Evolutionary conservation across 225 moss, liverwort and hornwort genomes (phyloP).

Genomic region (Sphagnum contortum): DNA sequence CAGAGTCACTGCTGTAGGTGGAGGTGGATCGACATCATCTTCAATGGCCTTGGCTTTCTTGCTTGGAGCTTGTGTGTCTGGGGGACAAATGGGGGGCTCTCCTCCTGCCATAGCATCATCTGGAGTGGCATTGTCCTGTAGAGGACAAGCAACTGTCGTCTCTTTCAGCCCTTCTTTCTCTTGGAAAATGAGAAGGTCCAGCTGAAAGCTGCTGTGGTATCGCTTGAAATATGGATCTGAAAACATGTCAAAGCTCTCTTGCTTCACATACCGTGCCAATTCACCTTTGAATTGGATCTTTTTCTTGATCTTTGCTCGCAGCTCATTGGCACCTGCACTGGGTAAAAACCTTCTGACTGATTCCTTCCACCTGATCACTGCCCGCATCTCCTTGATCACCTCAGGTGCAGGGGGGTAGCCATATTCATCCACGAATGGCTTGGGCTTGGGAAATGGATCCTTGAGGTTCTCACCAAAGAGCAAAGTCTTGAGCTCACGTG

Average conservation of each 20-base stretch:
- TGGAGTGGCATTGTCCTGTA: conserved; percentile 4
- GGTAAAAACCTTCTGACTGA: conserved; percentile 48
- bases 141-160: conserved; percentile 16
- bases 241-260: conserved; percentile 16
- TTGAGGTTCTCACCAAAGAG: conserved; percentile 9
- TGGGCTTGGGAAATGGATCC: too few relatives aligned
- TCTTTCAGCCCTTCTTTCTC: conserved; percentile 26
- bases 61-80: conserved; percentile 13
- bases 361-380: conserved; percentile 24
- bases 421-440: conserved; percentile 8
- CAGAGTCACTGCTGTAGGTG: not conserved
- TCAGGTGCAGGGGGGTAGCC: not conserved
- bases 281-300: conserved; percentile 39
- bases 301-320: conserved; percentile 31
- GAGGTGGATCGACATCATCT: conserved; percentile 15
- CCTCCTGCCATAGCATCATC: not conserved
- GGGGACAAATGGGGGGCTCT: conserved; percentile 15
- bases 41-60: conserved; percentile 15
- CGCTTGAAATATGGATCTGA: conserved; percentile 40
- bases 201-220: conserved; percentile 49
- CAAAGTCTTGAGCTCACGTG: conserved; percentile 8
- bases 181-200: conserved; percentile 42
- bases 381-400: conserved; percentile 10
- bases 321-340: conserved; percentile 31
- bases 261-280: conserved; percentile 46